Conservation (phyloP, 2,329 filamentous ascomycete genomes). For the Penicillium hesseltinei region DNA sequence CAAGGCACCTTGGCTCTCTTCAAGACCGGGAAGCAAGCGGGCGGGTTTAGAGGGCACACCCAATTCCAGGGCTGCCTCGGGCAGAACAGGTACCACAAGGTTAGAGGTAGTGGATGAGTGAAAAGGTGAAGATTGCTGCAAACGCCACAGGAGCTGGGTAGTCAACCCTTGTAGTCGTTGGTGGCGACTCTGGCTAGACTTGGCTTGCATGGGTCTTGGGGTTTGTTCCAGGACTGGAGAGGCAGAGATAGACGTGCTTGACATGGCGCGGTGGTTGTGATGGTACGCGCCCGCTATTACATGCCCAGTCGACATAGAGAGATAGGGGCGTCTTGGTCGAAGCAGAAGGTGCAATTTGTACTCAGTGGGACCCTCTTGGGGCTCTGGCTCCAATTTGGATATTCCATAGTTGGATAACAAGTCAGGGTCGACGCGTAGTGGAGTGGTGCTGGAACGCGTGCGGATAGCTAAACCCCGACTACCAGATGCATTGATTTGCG, state of each 20-base stretch:
- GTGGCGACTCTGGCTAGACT: constrained; percentile 70
- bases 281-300: constrained; percentile 54
- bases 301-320: constrained; percentile 64
- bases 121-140: constrained; percentile 92
- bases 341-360: constrained; percentile 93
- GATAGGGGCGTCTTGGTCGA: constrained; percentile 72
- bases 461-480: constrained; percentile 25
- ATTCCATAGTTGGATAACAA: constrained; percentile 59
- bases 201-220: constrained; percentile 41
- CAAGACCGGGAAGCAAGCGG: constrained; percentile 68
- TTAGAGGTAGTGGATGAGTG: constrained; percentile 77
- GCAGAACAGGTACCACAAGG: constrained; percentile 71
- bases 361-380: constrained; percentile 90
- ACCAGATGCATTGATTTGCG: constrained; percentile 32
- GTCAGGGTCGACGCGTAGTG: constrained; percentile 41
- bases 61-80: constrained; percentile 61
- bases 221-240: constrained; percentile 33
- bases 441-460: constrained; percentile 36
- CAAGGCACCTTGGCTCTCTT: constrained; percentile 87
- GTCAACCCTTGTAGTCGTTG: constrained; percentile 86
- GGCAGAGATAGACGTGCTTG: constrained; percentile 18
- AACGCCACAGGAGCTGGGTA: constrained; percentile 88
- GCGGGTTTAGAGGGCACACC: constrained; percentile 54
- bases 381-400: constrained; percentile 80
- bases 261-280: constrained; percentile 29